Conservation (phyloP, 2,329 filamentous ascomycete genomes). For the Calonectria multiphialidica region DNA sequence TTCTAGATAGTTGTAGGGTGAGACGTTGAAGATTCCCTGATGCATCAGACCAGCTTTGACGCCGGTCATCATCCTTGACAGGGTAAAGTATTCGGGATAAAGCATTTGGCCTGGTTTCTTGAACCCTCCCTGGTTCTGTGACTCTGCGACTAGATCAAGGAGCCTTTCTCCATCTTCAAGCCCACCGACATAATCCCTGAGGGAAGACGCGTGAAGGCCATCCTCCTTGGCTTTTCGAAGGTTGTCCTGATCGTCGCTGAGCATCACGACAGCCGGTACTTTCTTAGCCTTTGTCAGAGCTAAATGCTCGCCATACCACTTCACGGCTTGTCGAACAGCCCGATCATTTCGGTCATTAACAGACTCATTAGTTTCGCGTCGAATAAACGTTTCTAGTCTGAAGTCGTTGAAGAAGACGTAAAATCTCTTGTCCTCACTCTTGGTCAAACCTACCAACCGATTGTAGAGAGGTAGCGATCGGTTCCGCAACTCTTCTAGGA, state of each 20-base stretch:
- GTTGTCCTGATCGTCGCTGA: slow-evolving; percentile 93
- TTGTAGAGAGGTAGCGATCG: slow-evolving; percentile 95
- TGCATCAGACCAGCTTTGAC: slow-evolving; percentile 90
- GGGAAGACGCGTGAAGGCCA: slow-evolving; percentile 74
- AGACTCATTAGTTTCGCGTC: slow-evolving; percentile 79
- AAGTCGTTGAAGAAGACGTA: slow-evolving; percentile 99
- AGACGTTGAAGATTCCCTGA: slow-evolving; percentile 96
- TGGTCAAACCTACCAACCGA: slow-evolving; percentile 88
- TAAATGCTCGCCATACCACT: slow-evolving; percentile 92
- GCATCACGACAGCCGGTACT: slow-evolving; percentile 86
- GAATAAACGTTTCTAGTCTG: slow-evolving; percentile 88
- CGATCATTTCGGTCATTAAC: slow-evolving; percentile 98
- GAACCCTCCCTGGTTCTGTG: slow-evolving; percentile 74
- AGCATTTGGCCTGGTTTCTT: slow-evolving; percentile 76
- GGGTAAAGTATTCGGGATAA: slow-evolving; percentile 89
- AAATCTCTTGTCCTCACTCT: slow-evolving; percentile 96
- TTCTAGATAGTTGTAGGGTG: slow-evolving; percentile 97
- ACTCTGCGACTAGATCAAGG: slow-evolving; percentile 92
- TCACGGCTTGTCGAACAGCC: slow-evolving; percentile 85
- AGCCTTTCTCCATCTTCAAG: slow-evolving; percentile 87
- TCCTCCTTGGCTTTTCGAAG: slow-evolving; percentile 84
- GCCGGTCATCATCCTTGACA: slow-evolving; percentile 95
- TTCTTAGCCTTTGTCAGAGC: slow-evolving; percentile 70
- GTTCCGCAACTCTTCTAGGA: slow-evolving; percentile 95
- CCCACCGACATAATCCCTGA: slow-evolving; percentile 83